These are phyloP conservation scores for Fragaria nilgerrensis DNA, from an alignment of 306 rosid species.

Conservation along the genomic window DNA sequence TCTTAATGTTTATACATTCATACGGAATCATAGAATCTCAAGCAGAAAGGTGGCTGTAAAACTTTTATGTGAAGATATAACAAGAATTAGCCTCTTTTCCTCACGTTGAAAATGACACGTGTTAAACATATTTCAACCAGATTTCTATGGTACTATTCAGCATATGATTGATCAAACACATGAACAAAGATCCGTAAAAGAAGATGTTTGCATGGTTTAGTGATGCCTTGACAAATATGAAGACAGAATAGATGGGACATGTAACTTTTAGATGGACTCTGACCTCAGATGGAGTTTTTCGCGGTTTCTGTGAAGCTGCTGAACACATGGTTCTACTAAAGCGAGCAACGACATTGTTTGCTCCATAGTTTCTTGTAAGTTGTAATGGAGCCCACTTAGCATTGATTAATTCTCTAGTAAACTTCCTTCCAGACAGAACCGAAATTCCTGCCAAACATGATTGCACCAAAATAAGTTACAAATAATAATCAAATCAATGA, in stretches of 20 bases:
- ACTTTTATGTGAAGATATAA: neutral
- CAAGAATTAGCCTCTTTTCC: neutral
- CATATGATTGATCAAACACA: neutral
- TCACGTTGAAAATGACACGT: neutral
- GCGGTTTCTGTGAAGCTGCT: slow-evolving; percentile 41
- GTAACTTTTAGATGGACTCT: slow-evolving; percentile 6
- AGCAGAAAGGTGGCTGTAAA: neutral
- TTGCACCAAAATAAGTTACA: slow-evolving; percentile 1
- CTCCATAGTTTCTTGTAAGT: slow-evolving; percentile 32
- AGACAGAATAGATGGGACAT: neutral
- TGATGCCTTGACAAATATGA: neutral
- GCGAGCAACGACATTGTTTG: slow-evolving; percentile 23
- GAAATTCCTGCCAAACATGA: slow-evolving; percentile 34
- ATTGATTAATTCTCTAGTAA: slow-evolving; percentile 12
- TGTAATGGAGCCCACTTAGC: slow-evolving; percentile 21
- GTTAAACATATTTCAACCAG: neutral
- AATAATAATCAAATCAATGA: neutral
- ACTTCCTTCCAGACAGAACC: slow-evolving; percentile 30
- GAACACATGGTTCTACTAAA: slow-evolving; percentile 54
- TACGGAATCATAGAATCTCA: neutral
- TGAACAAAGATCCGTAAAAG: neutral
- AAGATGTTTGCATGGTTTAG: neutral
- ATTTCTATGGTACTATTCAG: neutral
- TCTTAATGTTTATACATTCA: neutral
- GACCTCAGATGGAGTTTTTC: slow-evolving; percentile 43